These are phyloP conservation scores for Globisporangium nagaii DNA, from an alignment of 352 stramenopile species.

Conservation along the genomic window DNA sequence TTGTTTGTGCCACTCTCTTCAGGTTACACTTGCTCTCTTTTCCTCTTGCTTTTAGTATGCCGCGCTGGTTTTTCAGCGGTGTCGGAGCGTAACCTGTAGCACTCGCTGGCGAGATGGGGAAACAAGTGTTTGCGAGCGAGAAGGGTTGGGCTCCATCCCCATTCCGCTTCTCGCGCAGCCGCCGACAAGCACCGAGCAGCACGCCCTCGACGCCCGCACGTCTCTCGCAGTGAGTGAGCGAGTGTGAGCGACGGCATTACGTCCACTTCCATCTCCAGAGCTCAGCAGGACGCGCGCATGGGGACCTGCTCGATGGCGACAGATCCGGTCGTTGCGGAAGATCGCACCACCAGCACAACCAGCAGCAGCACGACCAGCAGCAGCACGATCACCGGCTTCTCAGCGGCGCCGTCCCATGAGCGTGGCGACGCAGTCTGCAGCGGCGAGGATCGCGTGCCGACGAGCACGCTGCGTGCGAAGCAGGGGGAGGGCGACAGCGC, in stretches of 20 bases:
- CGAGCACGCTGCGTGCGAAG: background rate
- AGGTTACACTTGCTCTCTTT: background rate
- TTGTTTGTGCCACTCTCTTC: too few relatives aligned
- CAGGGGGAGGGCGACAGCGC: background rate
- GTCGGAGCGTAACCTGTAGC: slow-evolving; percentile 3
- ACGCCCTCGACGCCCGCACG: background rate
- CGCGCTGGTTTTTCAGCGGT: background rate
- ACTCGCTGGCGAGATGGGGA: slow-evolving; percentile 1
- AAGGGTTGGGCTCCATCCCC: slow-evolving; percentile 5
- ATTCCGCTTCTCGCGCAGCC: slow-evolving; percentile 1
- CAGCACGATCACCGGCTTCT: background rate
- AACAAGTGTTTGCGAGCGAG: background rate
- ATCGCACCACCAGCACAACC: slow-evolving; percentile 1
- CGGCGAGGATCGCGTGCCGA: background rate
- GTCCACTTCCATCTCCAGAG: too few relatives aligned
- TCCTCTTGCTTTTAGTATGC: slow-evolving; percentile 2
- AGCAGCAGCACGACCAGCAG: background rate
- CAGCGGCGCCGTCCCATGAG: background rate
- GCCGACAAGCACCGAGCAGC: background rate
- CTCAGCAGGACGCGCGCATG: too few relatives aligned
- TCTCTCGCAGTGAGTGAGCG: background rate
- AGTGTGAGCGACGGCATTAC: background rate
- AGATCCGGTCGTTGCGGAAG: slow-evolving; percentile 2
- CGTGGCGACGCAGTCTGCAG: background rate
- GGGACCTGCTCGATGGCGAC: slow-evolving; percentile 4